phyloP scores from a whole-genome alignment of 1,284 basidiomycete genomes.

The Naganishia liquefaciens region DNA sequence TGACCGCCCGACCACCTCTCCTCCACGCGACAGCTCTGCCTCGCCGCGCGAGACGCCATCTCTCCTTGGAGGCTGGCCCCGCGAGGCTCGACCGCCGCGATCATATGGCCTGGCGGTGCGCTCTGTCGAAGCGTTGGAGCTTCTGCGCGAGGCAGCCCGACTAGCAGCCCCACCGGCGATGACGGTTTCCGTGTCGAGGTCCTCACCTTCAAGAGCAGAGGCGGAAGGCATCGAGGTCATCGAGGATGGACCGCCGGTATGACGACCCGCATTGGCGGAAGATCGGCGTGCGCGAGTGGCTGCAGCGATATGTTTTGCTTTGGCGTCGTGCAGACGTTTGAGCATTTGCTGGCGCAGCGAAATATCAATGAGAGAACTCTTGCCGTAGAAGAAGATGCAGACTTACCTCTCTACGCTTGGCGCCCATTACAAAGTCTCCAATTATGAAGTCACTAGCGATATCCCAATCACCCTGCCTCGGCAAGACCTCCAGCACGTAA shows the following conservation, averaged over 20 bases:
- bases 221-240: constrained; percentile 14
- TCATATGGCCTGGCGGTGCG: constrained; percentile 20
- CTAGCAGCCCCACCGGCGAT: constrained; percentile 9
- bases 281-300: constrained; percentile 15
- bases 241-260: constrained; percentile 1
- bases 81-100: neutral
- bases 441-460: constrained; percentile 32
- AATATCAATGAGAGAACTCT: neutral
- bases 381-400: neutral
- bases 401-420: constrained; percentile 31
- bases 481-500: constrained; percentile 30
- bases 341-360: constrained; percentile 25
- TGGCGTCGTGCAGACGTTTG: constrained; percentile 20
- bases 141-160: constrained; percentile 4
- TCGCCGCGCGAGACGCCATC: neutral
- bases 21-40: too few species aligned
- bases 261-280: neutral
- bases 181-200: constrained; percentile 16
- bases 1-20: too few species aligned
- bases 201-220: constrained; percentile 15
- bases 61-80: neutral
- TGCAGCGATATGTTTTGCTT: constrained; percentile 22
- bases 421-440: constrained; percentile 23
- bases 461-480: constrained; percentile 31
- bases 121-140: constrained; percentile 20